Evolutionary conservation across 306 rosid genomes (phyloP).

Genomic region (Prunus mume): DNA sequence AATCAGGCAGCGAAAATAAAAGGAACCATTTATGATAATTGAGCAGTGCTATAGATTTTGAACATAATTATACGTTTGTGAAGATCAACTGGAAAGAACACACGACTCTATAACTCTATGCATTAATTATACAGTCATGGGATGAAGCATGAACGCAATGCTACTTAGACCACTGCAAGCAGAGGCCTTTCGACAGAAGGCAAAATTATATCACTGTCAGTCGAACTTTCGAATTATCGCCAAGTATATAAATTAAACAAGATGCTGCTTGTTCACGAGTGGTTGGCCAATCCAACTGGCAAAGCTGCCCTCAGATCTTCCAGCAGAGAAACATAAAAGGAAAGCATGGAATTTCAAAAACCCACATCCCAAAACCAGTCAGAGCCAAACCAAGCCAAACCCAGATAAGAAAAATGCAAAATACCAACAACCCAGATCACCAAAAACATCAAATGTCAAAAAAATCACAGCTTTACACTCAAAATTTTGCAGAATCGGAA

Average conservation of each 20-base stretch:
- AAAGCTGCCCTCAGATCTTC: conserved; percentile 24
- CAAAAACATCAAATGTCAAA: conserved; percentile 1
- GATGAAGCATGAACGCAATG: neutral
- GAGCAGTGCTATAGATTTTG: neutral
- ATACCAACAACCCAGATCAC: conserved; percentile 20
- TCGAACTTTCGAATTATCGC: conserved; percentile 34
- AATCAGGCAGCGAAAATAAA: neutral
- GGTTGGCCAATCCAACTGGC: conserved; percentile 20
- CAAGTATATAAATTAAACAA: conserved; percentile 3
- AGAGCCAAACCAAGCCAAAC: conserved; percentile 29
- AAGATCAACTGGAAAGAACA: neutral
- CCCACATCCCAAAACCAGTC: conserved; percentile 26
- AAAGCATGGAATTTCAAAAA: conserved; percentile 33
- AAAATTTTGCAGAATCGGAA: conserved; percentile 27
- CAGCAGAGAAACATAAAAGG: neutral
- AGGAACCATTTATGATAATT: neutral
- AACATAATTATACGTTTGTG: neutral
- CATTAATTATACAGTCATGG: neutral
- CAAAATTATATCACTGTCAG: conserved; percentile 4
- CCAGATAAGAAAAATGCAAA: conserved; percentile 32
- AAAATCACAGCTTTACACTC: neutral
- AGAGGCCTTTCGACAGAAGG: neutral
- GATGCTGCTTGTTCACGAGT: neutral
- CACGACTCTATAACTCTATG: neutral
- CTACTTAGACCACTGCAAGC: conserved; percentile 8